Evolutionary conservation across 345 rosid genomes (phyloP).

Genomic region (Hibiscus tridactylites): DNA sequence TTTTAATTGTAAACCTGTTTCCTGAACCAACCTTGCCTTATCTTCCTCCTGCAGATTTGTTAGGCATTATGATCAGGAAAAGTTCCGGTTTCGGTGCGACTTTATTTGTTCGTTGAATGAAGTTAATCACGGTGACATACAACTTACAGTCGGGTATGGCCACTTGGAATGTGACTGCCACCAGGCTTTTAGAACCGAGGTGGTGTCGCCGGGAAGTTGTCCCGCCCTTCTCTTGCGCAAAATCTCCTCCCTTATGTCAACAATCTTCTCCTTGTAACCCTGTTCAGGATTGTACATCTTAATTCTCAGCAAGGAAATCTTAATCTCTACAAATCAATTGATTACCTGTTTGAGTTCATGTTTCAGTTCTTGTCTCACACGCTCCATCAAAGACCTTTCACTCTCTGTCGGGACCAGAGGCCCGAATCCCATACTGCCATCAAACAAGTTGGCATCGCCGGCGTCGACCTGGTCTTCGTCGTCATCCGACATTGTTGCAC

Average conservation of each 20-base stretch:
- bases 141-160: constrained; percentile 97
- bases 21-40: constrained; percentile 89
- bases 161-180: constrained; percentile 97
- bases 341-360: constrained; percentile 89
- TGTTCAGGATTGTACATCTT: constrained; percentile 12
- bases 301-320: not conserved
- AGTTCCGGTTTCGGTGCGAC: too few species aligned
- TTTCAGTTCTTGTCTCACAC: constrained; percentile 91
- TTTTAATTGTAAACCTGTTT: constrained; percentile 90
- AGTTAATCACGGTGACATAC: not conserved
- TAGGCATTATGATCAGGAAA: not conserved
- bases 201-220: constrained; percentile 94
- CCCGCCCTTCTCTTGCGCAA: constrained; percentile 97
- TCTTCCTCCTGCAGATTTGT: constrained; percentile 75
- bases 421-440: constrained; percentile 83
- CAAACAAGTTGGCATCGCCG: constrained; percentile 73
- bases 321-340: not conserved
- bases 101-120: too few species aligned
- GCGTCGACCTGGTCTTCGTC: constrained; percentile 85
- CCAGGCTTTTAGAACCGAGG: constrained; percentile 84
- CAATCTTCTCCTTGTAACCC: constrained; percentile 97
- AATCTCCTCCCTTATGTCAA: constrained; percentile 93
- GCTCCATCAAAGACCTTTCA: constrained; percentile 95
- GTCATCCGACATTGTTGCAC: constrained; percentile 97
- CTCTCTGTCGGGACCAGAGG: constrained; percentile 93